Conservation (phyloP, 371 early-diverging fungal genomes). For the Conidiobolus incongruus region DNA sequence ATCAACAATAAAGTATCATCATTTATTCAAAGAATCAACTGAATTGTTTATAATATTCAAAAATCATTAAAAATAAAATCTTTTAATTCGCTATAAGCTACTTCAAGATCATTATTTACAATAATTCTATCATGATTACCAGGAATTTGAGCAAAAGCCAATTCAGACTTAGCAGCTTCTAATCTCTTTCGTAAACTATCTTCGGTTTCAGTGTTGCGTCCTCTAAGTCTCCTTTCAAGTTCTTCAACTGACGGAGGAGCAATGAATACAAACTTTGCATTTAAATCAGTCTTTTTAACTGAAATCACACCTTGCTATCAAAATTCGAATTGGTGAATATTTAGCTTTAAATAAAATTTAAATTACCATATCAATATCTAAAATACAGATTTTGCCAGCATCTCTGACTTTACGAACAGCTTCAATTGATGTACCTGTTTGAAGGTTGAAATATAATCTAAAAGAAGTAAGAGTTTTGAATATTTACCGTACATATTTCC, state of each 20-base stretch:
- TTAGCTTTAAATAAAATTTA: not conserved
- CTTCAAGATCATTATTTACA: slow-evolving; percentile 67
- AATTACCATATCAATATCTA: slow-evolving; percentile 70
- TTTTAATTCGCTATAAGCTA: slow-evolving; percentile 47
- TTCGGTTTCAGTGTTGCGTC: slow-evolving; percentile 79
- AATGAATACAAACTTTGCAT: slow-evolving; percentile 58
- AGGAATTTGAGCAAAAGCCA: slow-evolving; percentile 50
- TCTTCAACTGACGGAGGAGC: slow-evolving; percentile 63
- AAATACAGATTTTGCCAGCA: slow-evolving; percentile 48
- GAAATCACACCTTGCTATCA: slow-evolving; percentile 41
- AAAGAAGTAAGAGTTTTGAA: no score
- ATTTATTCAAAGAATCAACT: no score
- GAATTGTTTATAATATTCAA: no score
- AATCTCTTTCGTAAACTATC: slow-evolving; percentile 44
- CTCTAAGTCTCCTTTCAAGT: slow-evolving; percentile 58
- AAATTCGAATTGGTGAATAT: not conserved
- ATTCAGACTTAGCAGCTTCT: slow-evolving; percentile 43
- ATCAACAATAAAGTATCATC: no score
- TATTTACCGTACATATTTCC: slow-evolving; percentile 81
- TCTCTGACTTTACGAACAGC: slow-evolving; percentile 52
- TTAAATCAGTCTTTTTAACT: slow-evolving; percentile 42
- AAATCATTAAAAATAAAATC: slow-evolving; percentile 44
- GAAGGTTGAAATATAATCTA: no score
- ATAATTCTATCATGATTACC: slow-evolving; percentile 54
- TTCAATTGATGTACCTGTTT: slow-evolving; percentile 46